Base-by-base conservation (phyloP, 306 rosid genomes). In the Cicer chorassanicum region DNA sequence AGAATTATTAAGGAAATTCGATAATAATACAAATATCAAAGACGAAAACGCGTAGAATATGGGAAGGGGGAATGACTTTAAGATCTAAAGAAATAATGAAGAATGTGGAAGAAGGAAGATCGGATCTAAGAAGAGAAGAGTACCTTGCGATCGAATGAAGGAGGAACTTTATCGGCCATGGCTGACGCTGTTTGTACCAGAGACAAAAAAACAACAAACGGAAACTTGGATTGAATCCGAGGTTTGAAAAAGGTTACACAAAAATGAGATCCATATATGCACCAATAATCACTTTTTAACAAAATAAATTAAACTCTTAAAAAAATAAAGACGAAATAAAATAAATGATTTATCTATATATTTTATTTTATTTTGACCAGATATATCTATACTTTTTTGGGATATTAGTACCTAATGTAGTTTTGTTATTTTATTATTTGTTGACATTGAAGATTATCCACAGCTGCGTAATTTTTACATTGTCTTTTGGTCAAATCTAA, bases 151-250 rank as follows among this genome's bases (percentile, higher is more conserved):
- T 85, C 86, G 67, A 83, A 83, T 3, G 89, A 81, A 14, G 90
- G 86, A 50, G 89, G 89, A 15, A 83, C 89, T 55, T 82, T 74
- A 57, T 78, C 82, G 16, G 82, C 88, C 93, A 89, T 89, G 82
- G 87, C 50, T 49, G 75, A 39, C 5, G 79, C 71, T 38, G 8
- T 12, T 39, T 68, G 65, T 67, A 44, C 0, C 34, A 21, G 14
- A 42, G 14, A 34, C 14, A 40, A 60, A 44, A n/a, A 1, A 29
- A 29, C 36, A 29, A 29, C 36, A 29, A 68, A 72, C 8, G 29
- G 16, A 65, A 55, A 46, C 18, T 65, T 5, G 19, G 19, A 48
- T 46, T 19, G 19, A 36, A 38, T 34, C 11, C 44, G 6, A 13
- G 4, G 41, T 34, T 64, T 65, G 1, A 51, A 53, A 55, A 79